These are phyloP conservation scores for Orbilia ellipsospora DNA, from an alignment of 2,329 filamentous ascomycete genomes.

Conservation along the genomic window DNA sequence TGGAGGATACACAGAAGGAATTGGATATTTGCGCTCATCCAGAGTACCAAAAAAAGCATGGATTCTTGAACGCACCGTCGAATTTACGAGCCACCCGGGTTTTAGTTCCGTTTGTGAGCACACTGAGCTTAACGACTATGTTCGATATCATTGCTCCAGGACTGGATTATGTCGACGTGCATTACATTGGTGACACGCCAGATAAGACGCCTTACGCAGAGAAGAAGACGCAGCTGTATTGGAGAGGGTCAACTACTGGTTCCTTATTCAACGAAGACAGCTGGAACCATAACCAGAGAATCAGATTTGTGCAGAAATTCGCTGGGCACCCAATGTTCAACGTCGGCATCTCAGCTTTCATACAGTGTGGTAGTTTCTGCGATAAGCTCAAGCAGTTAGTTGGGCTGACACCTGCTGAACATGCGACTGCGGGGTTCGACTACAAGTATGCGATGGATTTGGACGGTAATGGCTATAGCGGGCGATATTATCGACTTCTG, in stretches of 20 bases:
- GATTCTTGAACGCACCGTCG: conserved; percentile 64
- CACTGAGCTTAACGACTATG: conserved; percentile 65
- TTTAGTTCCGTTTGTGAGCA: conserved; percentile 66
- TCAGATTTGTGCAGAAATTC: conserved; percentile 64
- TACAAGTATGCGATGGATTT: conserved; percentile 67
- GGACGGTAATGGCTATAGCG: conserved; percentile 70
- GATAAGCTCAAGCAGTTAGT: no score
- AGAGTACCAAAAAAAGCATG: conserved; percentile 65
- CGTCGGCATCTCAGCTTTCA: conserved; percentile 65
- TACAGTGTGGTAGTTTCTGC: no score
- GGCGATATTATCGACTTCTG: conserved; percentile 68
- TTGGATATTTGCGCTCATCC: conserved; percentile 65
- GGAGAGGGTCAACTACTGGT: conserved; percentile 69
- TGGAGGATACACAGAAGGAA: background rate
- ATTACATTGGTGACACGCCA: conserved; percentile 64
- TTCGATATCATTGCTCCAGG: conserved; percentile 68
- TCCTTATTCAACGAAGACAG: conserved; percentile 59
- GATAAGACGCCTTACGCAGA: conserved; percentile 65
- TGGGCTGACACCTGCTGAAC: no score
- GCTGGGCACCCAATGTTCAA: conserved; percentile 64
- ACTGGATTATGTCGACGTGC: conserved; percentile 65
- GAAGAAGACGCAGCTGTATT: conserved; percentile 69
- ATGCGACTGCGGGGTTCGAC: conserved; percentile 61
- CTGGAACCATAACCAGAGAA: conserved; percentile 67
- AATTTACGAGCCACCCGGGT: conserved; percentile 64